Base-by-base conservation (phyloP, 768 basidiomycete genomes). In the Russula griseocarnosa region DNA sequence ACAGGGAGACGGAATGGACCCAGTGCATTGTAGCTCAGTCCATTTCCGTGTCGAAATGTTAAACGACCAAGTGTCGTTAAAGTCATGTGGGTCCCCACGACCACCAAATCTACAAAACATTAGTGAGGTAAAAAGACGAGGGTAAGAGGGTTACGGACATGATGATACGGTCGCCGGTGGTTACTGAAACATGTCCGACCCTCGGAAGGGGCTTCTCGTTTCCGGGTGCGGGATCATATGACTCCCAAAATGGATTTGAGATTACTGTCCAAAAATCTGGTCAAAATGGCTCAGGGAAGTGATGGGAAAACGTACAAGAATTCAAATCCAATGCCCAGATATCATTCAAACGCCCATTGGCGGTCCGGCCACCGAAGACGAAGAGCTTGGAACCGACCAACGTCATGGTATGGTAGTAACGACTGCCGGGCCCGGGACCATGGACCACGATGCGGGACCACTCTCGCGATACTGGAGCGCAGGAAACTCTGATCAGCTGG, bases 21-120 rank as follows among this genome's bases (percentile, higher is more conserved):
- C 97, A 63, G 96, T 98, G 75, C 95, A 98, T 22, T 88, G 85
- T 44, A 99, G 79, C 73, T 99, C 96, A 5, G 87, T 82, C 97
- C 97, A 99, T 52, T 76, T 83, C 60, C 83, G 81, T 0, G 92
- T 88, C 46, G 79, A 80, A 56, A 94, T 78, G 73, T 96, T 92
- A 75, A 91, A 98, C 2, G 86, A 82, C 97, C 97, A 99, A 8
- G 94, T 98, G 73, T 99, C 97, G 74, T 98, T 98, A 77, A 98
- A 99, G 73, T 98, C 95, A 75, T 90, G 98, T 72, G 89, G 86
- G 22, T 94, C 94, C 72, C 98, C 97, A 16, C 95, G 98, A 52
- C 97, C 97, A 38, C 97, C 97, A 69, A 99, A 38, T 16, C 38
- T 38, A 38, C 38, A 38, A 38, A 38, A 38, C 38, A 38, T 38